A percentile compares a stretch with the other conserved stretches of the same genome.
phyloP scores from a whole-genome alignment of 768 basidiomycete species.

The Pleurotus djamor region DNA sequence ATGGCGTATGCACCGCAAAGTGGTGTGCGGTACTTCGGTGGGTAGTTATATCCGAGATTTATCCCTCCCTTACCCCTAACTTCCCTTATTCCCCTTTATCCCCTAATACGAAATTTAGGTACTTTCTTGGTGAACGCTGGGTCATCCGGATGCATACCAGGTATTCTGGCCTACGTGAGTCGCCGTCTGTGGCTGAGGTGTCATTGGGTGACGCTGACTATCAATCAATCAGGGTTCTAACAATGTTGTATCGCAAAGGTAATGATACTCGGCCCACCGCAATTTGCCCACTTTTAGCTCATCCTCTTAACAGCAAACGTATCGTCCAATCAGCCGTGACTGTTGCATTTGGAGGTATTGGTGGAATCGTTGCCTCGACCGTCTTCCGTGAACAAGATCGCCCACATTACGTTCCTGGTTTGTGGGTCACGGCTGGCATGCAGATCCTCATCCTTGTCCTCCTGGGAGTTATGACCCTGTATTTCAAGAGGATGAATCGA shows the following conservation, averaged over 20 bases:
- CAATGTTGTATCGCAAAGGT: slow-evolving; percentile 48
- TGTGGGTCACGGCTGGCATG: slow-evolving; percentile 36
- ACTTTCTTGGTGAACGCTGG: slow-evolving; percentile 42
- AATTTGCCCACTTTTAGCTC: neutral
- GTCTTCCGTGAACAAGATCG: slow-evolving; percentile 38
- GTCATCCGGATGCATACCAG: slow-evolving; percentile 39
- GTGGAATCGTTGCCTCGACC: slow-evolving; percentile 41
- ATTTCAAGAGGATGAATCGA: slow-evolving; percentile 35
- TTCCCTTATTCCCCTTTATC: too few species aligned
- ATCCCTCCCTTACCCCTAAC: neutral
- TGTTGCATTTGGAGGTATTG: slow-evolving; percentile 37
- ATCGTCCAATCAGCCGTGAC: slow-evolving; percentile 34
- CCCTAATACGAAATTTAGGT: slow-evolving; percentile 19
- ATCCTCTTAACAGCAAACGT: neutral
- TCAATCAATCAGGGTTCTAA: slow-evolving; percentile 23
- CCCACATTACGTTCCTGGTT: slow-evolving; percentile 43
- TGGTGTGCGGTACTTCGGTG: slow-evolving; percentile 41
- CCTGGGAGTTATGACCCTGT: slow-evolving; percentile 27
- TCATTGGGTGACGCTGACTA: neutral
- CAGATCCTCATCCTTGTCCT: slow-evolving; percentile 35
- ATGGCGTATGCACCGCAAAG: slow-evolving; percentile 35
- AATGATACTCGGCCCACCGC: slow-evolving; percentile 27
- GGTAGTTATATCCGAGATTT: neutral
- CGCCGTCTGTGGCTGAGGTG: neutral
- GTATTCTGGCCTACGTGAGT: slow-evolving; percentile 41